A percentile compares a stretch with the other conserved stretches of the same genome.
phyloP scores from a whole-genome alignment of 352 stramenopile genomes.

The Phytopythium kandeliae region DNA sequence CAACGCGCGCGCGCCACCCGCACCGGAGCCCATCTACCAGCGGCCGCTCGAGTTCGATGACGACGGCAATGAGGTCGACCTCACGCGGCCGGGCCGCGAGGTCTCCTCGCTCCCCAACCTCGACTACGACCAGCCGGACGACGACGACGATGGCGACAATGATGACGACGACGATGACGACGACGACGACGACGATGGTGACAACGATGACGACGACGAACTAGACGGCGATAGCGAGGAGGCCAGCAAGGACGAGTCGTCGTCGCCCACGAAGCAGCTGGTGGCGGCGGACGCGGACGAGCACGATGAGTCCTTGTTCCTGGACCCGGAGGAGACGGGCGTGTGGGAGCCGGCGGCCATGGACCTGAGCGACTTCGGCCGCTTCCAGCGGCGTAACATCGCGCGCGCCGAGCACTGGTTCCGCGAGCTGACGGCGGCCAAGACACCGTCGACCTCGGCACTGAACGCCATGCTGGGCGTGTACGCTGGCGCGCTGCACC shows the following conservation, averaged over 20 bases:
- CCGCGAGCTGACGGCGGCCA: slow-evolving; percentile 44
- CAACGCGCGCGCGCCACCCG: slow-evolving; percentile 31
- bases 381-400: slow-evolving; percentile 69
- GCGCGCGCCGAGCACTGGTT: slow-evolving; percentile 56
- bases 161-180: slow-evolving; percentile 39
- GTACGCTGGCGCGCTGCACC: slow-evolving; percentile 68
- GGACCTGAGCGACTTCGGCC: slow-evolving; percentile 58
- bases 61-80: slow-evolving; percentile 60
- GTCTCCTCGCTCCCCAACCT: slow-evolving; percentile 50
- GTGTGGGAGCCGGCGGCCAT: slow-evolving; percentile 51
- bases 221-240: slow-evolving; percentile 24
- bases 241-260: too few species aligned
- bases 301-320: slow-evolving; percentile 26
- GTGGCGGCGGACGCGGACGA: slow-evolving; percentile 6
- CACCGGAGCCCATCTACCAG: slow-evolving; percentile 55
- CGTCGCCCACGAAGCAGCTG: too few species aligned
- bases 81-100: slow-evolving; percentile 64
- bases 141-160: slow-evolving; percentile 47
- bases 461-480: slow-evolving; percentile 77
- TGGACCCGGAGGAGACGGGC: slow-evolving; percentile 26
- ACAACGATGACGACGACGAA: slow-evolving; percentile 19
- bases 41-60: slow-evolving; percentile 70
- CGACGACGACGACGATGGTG: slow-evolving; percentile 18
- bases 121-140: slow-evolving; percentile 60
- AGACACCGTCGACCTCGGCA: slow-evolving; percentile 40